These are phyloP conservation scores for Saturnispora galanensis DNA, from an alignment of 805 yeast genomes.

Conservation along the genomic window DNA sequence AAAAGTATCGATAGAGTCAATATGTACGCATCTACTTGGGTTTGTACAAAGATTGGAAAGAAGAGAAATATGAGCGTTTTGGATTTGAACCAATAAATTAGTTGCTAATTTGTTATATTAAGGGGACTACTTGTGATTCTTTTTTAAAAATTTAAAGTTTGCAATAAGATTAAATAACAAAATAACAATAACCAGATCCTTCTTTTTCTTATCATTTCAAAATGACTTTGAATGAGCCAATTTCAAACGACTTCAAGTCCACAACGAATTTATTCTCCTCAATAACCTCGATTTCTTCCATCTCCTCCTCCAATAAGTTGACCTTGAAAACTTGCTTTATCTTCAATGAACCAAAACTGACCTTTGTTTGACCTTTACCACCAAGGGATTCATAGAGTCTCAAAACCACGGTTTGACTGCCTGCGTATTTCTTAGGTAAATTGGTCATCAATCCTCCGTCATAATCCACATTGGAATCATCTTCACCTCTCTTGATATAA, in stretches of 20 bases:
- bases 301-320: conserved; percentile 47
- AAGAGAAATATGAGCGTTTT: conserved; percentile 45
- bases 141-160: not conserved
- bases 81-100: conserved; percentile 14
- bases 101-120: not conserved
- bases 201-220: conserved; percentile 17
- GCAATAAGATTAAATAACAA: not conserved
- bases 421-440: conserved; percentile 35
- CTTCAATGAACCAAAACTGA: conserved; percentile 36
- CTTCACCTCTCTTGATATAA: conserved; percentile 80
- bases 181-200: not conserved
- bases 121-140: not conserved
- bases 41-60: conserved; percentile 45
- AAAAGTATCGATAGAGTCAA: conserved; percentile 67
- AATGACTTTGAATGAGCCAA: conserved; percentile 51
- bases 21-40: conserved; percentile 88
- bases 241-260: conserved; percentile 64
- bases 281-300: conserved; percentile 29
- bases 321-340: conserved; percentile 42
- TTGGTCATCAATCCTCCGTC: conserved; percentile 27
- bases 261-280: conserved; percentile 28
- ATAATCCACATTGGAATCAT: conserved; percentile 49
- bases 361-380: conserved; percentile 50
- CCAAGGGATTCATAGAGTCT: conserved; percentile 87
- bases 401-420: conserved; percentile 46